Evolutionary conservation across 257 asterid species (phyloP).

Genomic region (Solanum gandarillasii): DNA sequence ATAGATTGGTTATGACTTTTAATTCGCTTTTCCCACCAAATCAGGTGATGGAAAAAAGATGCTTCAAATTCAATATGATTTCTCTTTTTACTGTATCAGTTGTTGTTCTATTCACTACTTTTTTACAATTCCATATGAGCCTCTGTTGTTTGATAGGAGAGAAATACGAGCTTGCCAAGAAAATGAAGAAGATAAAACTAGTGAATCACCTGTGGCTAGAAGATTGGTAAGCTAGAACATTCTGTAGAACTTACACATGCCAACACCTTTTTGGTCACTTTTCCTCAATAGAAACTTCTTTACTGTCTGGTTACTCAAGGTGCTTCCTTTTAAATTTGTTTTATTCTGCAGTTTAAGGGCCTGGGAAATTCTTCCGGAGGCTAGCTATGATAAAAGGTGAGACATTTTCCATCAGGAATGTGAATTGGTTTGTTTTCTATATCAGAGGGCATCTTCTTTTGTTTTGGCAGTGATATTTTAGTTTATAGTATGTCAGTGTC

Average conservation of each 20-base stretch:
- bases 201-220: slow-evolving; percentile 90
- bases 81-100: background rate
- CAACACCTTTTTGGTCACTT: background rate
- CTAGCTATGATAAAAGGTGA: slow-evolving; percentile 64
- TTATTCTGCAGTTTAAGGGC: slow-evolving; percentile 52
- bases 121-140: background rate
- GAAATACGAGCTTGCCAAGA: slow-evolving; percentile 84
- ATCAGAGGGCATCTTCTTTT: background rate
- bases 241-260: background rate
- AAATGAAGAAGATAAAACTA: slow-evolving; percentile 51
- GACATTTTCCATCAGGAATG: background rate
- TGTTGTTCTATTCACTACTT: background rate
- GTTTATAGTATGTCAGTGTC: background rate
- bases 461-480: background rate
- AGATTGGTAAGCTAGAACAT: slow-evolving; percentile 48
- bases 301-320: background rate
- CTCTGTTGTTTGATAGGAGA: slow-evolving; percentile 47
- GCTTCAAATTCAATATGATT: background rate
- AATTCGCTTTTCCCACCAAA: background rate
- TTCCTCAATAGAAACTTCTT: background rate
- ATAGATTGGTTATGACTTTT: background rate
- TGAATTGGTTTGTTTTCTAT: background rate
- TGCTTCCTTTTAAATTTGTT: background rate
- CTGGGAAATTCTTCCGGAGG: slow-evolving; percentile 89
- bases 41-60: background rate